Evolutionary conservation across 1,139 yeast genomes (phyloP).

Genomic region (Insectozyma bohioensis): DNA sequence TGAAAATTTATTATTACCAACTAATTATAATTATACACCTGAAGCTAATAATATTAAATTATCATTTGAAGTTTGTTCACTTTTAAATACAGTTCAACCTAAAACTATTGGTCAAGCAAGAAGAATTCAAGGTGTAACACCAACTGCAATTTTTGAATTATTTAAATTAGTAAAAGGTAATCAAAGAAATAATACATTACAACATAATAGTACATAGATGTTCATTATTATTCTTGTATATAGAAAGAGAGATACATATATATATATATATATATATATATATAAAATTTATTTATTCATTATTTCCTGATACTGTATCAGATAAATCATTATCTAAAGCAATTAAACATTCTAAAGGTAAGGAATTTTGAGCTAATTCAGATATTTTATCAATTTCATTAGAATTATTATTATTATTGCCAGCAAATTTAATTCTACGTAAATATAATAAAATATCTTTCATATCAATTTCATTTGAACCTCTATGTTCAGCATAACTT

Average conservation of each 20-base stretch:
- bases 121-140: slow-evolving; percentile 91
- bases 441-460: slow-evolving; percentile 37
- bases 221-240: slow-evolving; percentile 2
- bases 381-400: slow-evolving; percentile 26
- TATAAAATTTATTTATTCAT: neutral
- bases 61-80: slow-evolving; percentile 71
- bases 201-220: neutral
- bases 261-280: slow-evolving; percentile 2
- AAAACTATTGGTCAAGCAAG: slow-evolving; percentile 93
- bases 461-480: slow-evolving; percentile 26
- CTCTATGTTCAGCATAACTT: slow-evolving; percentile 35
- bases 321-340: slow-evolving; percentile 27
- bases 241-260: neutral
- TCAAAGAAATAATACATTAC: slow-evolving; percentile 20
- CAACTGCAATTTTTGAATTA: slow-evolving; percentile 74
- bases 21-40: slow-evolving; percentile 57
- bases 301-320: neutral
- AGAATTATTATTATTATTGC: slow-evolving; percentile 15
- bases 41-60: slow-evolving; percentile 47
- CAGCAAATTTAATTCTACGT: slow-evolving; percentile 31
- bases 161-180: slow-evolving; percentile 44
- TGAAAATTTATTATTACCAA: slow-evolving; percentile 69
- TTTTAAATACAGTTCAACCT: slow-evolving; percentile 77
- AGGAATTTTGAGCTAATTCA: slow-evolving; percentile 32
- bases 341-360: slow-evolving; percentile 40